Base-by-base conservation (phyloP, 2,329 filamentous ascomycete species). In the Lomentospora prolificans region DNA sequence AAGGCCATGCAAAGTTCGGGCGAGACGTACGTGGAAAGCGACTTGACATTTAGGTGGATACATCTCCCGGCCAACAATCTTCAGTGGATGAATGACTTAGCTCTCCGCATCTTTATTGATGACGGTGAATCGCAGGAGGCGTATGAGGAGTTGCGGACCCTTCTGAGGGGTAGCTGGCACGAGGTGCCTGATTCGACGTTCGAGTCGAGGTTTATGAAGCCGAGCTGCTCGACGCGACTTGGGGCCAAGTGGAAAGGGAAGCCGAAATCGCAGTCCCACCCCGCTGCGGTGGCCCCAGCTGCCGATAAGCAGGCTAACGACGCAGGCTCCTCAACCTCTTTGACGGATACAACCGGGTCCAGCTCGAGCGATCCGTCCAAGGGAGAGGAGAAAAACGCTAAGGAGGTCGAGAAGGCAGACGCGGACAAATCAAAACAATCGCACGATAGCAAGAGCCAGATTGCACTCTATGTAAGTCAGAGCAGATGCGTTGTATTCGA, bases 61-160 rank as follows among this genome's bases (percentile, higher is more conserved):
- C 51, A 53, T 44, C 51, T 53, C 6, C 51, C 51, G 14, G 51
- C 51, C 17, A 53, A 53, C 27, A 39, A 53, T 27, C 10, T 53
- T 7, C 51, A 53, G 33, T 25, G 51, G n/a, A 17, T 53, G 22
- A 53, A 44, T 10, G 51, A 41, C 22, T 27, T 53, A 12, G 36
- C 22, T 2, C 22, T 22, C 3, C 30, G 51, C 5, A 41, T 53
- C 27, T 36, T 22, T 7, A 25, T 39, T 22, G 51, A 53, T 22
- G 33, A 39, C 12, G 51, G 17, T 19, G 31, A 36, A 10, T 14
- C 31, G 17, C 22, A 53, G 28, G 28, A 33, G 12, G 31, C 19
- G 4, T 24, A 39, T 28, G 19, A 33, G 19, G 33, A 41, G 8
- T n/a, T 53, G 33, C 30, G 12, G 2, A 12, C 51, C 3, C 31